Evolutionary conservation across 1,139 yeast genomes (phyloP), one percentile per base, ranked within the genome.

Genomic region (Lodderomyces oxycetoniae): DNA sequence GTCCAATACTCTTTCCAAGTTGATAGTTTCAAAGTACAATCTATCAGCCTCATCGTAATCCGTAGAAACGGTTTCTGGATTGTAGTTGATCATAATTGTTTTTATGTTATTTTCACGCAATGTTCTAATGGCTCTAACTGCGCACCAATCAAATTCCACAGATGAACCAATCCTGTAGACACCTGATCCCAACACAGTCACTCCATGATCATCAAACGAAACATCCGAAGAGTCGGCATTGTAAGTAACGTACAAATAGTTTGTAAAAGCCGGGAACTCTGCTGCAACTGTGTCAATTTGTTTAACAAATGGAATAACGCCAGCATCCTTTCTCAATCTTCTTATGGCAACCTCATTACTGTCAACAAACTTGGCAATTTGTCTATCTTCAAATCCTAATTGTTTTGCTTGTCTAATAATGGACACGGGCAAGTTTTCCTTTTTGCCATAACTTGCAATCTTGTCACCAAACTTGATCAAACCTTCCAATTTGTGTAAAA

Each of bases 211-310:
- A 43, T 85, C 78, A 53, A 91, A 91, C 21, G 71, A 57, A 43
- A 91, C 80, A 61, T 91, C 98, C 44, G 85, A 85, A 36, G 86
- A 69, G 52, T 85, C 88, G 40, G 96, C 98, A 57, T 88, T 91
- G 71, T 91, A 91, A 30, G 98, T 91, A 61, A 88, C 77, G 70
- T 91, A 91, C 61, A 91, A 74, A 65, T 91, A 91, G 69, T 91
- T 91, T 55, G 98, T 91, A 67, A 64, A 77, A 33, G 97, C 96
- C 37, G 98, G 98, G 79, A 91, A 91, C 63, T 91, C 98, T 36
- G 98, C 98, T 37, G 98, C 98, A 50, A 91, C 96, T 24, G 98
- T 91, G 69, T 91, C 98, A 53, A 91, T 91, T 67, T 89, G 96
- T 64, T 91, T 91, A 47, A 89, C 97, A 57, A 85, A 87, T 51